These are phyloP conservation scores for Allium fistulosum DNA, from an alignment of 106 monocot genomes.

Conservation along the genomic window DNA sequence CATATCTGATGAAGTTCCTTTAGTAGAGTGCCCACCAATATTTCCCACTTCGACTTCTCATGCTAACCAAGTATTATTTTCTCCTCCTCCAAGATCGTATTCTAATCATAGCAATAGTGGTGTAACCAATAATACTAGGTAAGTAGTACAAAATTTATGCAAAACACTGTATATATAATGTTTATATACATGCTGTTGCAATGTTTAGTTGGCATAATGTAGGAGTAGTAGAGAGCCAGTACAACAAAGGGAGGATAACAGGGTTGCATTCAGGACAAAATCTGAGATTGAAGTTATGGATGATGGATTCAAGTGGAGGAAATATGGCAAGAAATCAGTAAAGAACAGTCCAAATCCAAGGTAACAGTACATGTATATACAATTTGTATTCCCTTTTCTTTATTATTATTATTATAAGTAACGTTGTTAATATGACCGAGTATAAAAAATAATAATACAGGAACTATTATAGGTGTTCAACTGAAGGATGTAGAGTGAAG, in stretches of 20 bases:
- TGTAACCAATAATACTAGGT: background rate
- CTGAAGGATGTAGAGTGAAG: conserved; percentile 59
- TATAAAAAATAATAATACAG: background rate
- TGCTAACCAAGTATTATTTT: background rate
- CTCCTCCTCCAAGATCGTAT: background rate
- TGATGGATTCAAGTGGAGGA: conserved; percentile 22
- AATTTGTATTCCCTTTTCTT: no score
- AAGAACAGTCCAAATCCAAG: conserved; percentile 17
- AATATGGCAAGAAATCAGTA: conserved; percentile 18
- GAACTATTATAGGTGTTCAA: conserved; percentile 18
- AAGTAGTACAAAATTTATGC: background rate
- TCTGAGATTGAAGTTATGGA: conserved; percentile 14
- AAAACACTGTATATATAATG: background rate
- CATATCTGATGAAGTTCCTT: background rate
- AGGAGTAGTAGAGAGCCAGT: background rate
- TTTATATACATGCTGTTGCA: background rate
- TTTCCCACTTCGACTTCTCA: background rate
- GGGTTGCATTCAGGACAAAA: conserved; percentile 15
- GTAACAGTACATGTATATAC: background rate
- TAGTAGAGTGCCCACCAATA: background rate
- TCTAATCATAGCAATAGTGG: background rate
- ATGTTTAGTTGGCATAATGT: background rate
- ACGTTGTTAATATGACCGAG: background rate
- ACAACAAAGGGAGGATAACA: background rate
- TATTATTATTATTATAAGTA: no score